phyloP scores from a whole-genome alignment of 2,329 filamentous ascomycete genomes.

The Microcyclosporella mali region DNA sequence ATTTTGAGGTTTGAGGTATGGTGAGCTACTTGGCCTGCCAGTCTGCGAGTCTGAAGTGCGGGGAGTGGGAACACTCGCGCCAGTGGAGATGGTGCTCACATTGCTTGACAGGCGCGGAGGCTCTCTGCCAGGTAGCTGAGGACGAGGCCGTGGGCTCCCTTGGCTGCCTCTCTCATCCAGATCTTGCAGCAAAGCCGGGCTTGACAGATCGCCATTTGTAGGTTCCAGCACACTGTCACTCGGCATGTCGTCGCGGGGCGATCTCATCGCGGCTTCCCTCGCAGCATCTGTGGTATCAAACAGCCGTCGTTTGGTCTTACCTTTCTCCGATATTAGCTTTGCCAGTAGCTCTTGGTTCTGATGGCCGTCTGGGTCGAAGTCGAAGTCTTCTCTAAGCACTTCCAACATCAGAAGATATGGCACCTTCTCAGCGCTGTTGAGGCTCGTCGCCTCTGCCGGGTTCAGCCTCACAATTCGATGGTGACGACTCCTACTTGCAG shows the following conservation, averaged over 20 bases:
- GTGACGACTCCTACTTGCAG: slow-evolving; percentile 68
- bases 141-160: slow-evolving; percentile 17
- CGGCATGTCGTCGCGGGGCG: slow-evolving; percentile 38
- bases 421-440: slow-evolving; percentile 82
- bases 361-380: slow-evolving; percentile 67
- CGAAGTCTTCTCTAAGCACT: slow-evolving; percentile 73
- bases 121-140: slow-evolving; percentile 20
- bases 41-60: slow-evolving; percentile 53
- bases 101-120: slow-evolving; percentile 56
- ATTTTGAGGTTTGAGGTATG: slow-evolving; percentile 45
- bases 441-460: slow-evolving; percentile 73
- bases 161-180: slow-evolving; percentile 39
- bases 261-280: slow-evolving; percentile 36
- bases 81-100: slow-evolving; percentile 54
- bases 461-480: slow-evolving; percentile 79
- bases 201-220: slow-evolving; percentile 69
- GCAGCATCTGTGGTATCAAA: slow-evolving; percentile 59
- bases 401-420: slow-evolving; percentile 82
- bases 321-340: slow-evolving; percentile 61
- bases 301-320: slow-evolving; percentile 46
- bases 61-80: slow-evolving; percentile 58
- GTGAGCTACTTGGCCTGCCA: slow-evolving; percentile 62
- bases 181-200: slow-evolving; percentile 61
- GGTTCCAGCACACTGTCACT: slow-evolving; percentile 78
- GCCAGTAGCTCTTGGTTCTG: slow-evolving; percentile 64